Evolutionary conservation across 345 rosid species (phyloP), one percentile per base, ranked within the genome.

Genomic region (Corymbia maculata): DNA sequence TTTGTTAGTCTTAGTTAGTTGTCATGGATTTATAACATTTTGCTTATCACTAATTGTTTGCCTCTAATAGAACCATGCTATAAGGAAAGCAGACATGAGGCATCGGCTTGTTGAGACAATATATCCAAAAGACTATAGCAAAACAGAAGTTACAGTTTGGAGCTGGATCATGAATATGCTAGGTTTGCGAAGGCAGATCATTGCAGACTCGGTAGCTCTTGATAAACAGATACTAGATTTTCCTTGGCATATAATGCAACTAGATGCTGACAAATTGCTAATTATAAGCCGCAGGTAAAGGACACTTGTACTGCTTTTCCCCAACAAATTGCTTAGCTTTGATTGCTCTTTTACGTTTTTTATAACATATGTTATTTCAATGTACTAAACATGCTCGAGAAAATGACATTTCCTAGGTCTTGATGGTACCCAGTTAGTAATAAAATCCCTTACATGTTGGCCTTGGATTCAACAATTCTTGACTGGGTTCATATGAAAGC

Each of bases 211-310:
- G 87, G 93, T 92, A 91, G 93, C 94, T 89, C 86, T 90, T 86
- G 94, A 94, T 85, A 82, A 93, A 80, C 93, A 68, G 61, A 82
- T 92, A 16, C 88, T 96, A 84, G 86, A 87, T 88, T 97, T 94
- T 91, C 99, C 99, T 79, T 98, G 99, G 99, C 99, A 98, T 93
- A 89, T 98, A 86, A 89, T 96, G 88, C 95, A 94, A 87, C 92
- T 91, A 26, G 93, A 11, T 52, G 94, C 93, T 87, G 87, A 93
- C 89, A 90, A 85, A 88, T 88, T 95, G 84, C 87, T 96, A 85
- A 91, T 97, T 88, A 88, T 92, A 80, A 93, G 88, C 91, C 94
- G 91, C 88, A 94, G 98, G 99, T 98, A 93, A 88, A 88, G 10
- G 86, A 52, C 24, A 2, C 52, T 93, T 89, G 87, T 95, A 75